Base-by-base conservation (phyloP, 2,329 filamentous ascomycete genomes). In the Aspergillus tanneri region DNA sequence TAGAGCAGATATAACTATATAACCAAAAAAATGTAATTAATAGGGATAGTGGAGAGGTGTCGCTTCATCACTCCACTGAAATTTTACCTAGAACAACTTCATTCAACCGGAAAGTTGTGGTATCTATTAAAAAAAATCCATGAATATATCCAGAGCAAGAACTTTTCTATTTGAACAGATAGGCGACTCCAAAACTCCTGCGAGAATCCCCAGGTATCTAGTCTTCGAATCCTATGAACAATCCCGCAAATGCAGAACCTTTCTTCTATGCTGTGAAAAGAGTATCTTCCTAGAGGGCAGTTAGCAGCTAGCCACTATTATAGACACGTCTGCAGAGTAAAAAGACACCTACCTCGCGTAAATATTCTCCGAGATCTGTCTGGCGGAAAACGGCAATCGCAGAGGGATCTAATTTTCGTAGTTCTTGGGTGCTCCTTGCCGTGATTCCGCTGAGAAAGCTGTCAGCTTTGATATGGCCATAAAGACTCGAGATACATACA, bases 361-460 rank as follows among this genome's bases (percentile, higher is more conserved):
- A 77, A 66, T 96, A 99, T 74, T 97, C 92, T 61, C 93, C 93
- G 59, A 88, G 87, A 75, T 99, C 93, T 1, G 89, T 88, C 74
- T 99, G 93, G 57, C 92, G 80, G 72, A 96, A 97, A 46, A 87
- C 86, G 8, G 89, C 86, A 52, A 96, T 86, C 9, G 86, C 90
- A 0, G 93, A 99, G 0, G 93, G 93, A 55, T 96, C 93, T 60
- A 96, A 69, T 57, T 89, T 81, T 63, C 90, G 80, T 21, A 88
- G 85, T 69, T 96, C 91, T 14, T 86, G 83, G 4, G 90, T 95
- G 54, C 86, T 89, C 66, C 90, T 80, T n/a, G 90, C 88, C 32
- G 90, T 95, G 43, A 96, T 85, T 37, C 92, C 92, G 67, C 69
- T 93, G 45, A 27, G 22, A 34, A 80, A n/a, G n/a, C n/a, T n/a